Evolutionary conservation across 306 rosid genomes (phyloP).

Genomic region (Sechiopsis laciniata): DNA sequence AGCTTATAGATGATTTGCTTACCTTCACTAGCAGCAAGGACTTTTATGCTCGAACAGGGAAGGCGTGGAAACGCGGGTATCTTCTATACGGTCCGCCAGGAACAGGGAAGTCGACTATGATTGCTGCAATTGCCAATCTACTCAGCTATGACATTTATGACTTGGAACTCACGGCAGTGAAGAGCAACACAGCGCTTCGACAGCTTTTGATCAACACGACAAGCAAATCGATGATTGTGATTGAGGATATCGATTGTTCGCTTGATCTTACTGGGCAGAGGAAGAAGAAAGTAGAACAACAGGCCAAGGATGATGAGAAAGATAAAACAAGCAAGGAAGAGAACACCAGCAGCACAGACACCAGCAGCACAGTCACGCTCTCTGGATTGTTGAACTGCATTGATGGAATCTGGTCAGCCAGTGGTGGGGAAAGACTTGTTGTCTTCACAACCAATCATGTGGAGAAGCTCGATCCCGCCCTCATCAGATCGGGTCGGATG

Average conservation of each 20-base stretch:
- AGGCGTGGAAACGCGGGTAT: conserved; percentile 49
- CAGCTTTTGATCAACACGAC: conserved; percentile 83
- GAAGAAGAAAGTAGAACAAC: conserved; percentile 49
- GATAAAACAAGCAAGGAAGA: conserved; percentile 49
- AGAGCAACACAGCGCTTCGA: conserved; percentile 78
- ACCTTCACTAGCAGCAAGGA: conserved; percentile 71
- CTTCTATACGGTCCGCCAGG: conserved; percentile 2
- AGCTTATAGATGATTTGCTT: conserved; percentile 67
- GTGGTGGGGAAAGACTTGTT: conserved; percentile 76
- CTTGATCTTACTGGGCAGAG: conserved; percentile 90
- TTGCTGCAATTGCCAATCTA: conserved; percentile 80
- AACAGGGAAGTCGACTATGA: conserved; percentile 49
- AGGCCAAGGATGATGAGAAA: conserved; percentile 38
- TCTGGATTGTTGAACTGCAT: conserved; percentile 82
- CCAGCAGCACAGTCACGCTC: conserved; percentile 76
- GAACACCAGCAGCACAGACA: conserved; percentile 52
- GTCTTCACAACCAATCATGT: conserved; percentile 79
- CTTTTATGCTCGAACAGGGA: conserved; percentile 69
- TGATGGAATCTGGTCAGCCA: conserved; percentile 81
- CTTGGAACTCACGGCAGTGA: conserved; percentile 82
- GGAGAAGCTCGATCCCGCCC: conserved; percentile 83
- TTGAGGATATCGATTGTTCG: conserved; percentile 85
- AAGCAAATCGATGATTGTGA: conserved; percentile 75
- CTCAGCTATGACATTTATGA: conserved; percentile 72
- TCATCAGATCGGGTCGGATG: conserved; percentile 81